phyloP scores from a whole-genome alignment of 768 basidiomycete species.

The Chiua virens region DNA sequence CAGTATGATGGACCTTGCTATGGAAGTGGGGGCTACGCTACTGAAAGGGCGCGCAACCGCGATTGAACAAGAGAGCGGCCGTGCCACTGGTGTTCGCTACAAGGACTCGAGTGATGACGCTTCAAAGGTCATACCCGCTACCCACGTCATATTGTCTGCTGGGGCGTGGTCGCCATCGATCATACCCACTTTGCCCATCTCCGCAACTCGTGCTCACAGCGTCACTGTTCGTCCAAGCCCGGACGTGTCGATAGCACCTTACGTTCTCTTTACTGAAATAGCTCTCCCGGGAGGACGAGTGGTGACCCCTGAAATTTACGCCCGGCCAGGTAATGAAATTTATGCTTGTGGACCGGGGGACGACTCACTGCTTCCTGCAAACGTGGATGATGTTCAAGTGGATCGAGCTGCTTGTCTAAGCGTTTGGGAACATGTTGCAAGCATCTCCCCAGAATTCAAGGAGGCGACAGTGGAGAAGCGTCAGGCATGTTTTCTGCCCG shows the following conservation, averaged over 20 bases:
- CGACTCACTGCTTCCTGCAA: constrained; percentile 61
- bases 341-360: constrained; percentile 84
- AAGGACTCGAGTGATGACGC: constrained; percentile 15
- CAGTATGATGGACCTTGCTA: constrained; percentile 66
- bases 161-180: constrained; percentile 83
- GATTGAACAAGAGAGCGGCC: constrained; percentile 42
- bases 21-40: constrained; percentile 50
- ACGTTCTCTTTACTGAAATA: constrained; percentile 85
- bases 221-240: constrained; percentile 57
- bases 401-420: constrained; percentile 55
- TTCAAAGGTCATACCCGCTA: constrained; percentile 48
- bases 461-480: constrained; percentile 51
- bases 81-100: constrained; percentile 50
- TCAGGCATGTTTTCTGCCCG: constrained; percentile 81
- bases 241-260: constrained; percentile 55
- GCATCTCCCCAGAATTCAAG: constrained; percentile 58
- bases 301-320: constrained; percentile 68
- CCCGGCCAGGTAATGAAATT: constrained; percentile 66
- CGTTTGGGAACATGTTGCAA: constrained; percentile 55
- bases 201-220: constrained; percentile 71
- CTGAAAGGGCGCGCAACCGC: constrained; percentile 46
- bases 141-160: constrained; percentile 74
- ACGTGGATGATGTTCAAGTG: constrained; percentile 70
- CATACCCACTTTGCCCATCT: constrained; percentile 54
- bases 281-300: constrained; percentile 30